phyloP scores from a whole-genome alignment of 495 filamentous ascomycete genomes.

The Neurospora sp. region DNA sequence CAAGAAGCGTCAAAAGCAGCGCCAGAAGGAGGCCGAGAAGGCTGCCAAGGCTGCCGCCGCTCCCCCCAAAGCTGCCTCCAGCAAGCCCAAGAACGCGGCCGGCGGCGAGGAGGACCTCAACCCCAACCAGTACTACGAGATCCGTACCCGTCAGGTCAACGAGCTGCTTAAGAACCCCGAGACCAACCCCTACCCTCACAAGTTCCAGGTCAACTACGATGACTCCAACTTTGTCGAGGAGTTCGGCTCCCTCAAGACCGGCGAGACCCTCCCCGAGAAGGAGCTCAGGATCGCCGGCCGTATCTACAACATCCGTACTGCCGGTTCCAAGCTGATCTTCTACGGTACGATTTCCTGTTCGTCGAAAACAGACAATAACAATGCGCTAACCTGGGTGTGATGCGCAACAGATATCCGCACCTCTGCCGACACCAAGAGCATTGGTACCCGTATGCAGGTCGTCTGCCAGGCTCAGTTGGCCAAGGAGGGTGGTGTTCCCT shows the following conservation, averaged over 20 bases:
- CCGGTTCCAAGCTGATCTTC: slow-evolving; percentile 80
- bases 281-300: slow-evolving; percentile 68
- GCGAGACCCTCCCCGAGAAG: slow-evolving; percentile 65
- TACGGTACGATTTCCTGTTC: slow-evolving; percentile 38
- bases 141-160: slow-evolving; percentile 75
- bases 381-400: background rate
- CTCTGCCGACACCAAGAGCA: slow-evolving; percentile 27
- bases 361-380: background rate
- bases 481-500: slow-evolving; percentile 47
- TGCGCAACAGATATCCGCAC: slow-evolving; percentile 58
- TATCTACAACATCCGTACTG: slow-evolving; percentile 79
- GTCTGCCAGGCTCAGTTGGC: slow-evolving; percentile 78
- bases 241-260: slow-evolving; percentile 69
- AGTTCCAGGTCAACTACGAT: slow-evolving; percentile 80
- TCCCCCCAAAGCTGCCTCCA: slow-evolving; percentile 51
- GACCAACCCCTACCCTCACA: slow-evolving; percentile 93
- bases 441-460: slow-evolving; percentile 75
- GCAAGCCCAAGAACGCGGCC: slow-evolving; percentile 54
- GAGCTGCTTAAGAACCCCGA: slow-evolving; percentile 72
- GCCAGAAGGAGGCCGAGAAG: slow-evolving; percentile 79
- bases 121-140: slow-evolving; percentile 95
- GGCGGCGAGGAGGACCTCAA: slow-evolving; percentile 50
- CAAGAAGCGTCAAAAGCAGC: slow-evolving; percentile 92
- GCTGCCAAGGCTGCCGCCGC: slow-evolving; percentile 72
- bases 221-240: slow-evolving; percentile 66